Percentiles rank a stretch among this genome's conserved stretches.
Evolutionary conservation across 2,329 filamentous ascomycete genomes (phyloP).

Genomic region (Acrodontium crateriforme): DNA sequence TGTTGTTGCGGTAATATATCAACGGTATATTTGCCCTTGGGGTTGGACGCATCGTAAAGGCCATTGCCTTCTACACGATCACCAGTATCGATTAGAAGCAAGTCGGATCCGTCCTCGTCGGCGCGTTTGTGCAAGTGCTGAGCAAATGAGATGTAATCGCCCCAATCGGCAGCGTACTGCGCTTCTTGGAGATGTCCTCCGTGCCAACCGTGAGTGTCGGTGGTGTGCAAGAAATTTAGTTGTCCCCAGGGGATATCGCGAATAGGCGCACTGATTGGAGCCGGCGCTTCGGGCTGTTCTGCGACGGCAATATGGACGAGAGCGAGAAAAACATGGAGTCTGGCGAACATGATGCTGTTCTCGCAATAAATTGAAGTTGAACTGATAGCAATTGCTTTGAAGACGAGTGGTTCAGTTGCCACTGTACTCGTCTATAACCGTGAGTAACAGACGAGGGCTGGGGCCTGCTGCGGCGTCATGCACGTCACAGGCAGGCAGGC

Average conservation of each 20-base stretch:
- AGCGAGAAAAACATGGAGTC: conserved; percentile 11
- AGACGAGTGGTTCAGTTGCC: too few species aligned
- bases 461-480: too few species aligned
- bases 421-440: too few species aligned
- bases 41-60: conserved; percentile 76
- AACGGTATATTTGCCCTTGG: conserved; percentile 79
- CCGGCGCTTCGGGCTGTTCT: conserved; percentile 67
- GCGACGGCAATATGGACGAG: conserved; percentile 12
- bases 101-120: conserved; percentile 63
- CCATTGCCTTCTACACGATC: conserved; percentile 91
- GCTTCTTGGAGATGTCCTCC: conserved; percentile 84
- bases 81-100: conserved; percentile 90
- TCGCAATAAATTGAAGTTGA: too few species aligned
- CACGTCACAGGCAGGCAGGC: too few species aligned
- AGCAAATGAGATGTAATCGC: conserved; percentile 90
- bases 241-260: conserved; percentile 82
- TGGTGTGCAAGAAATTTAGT: conserved; percentile 88
- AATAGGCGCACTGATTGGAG: conserved; percentile 66
- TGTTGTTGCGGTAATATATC: conserved; percentile 73
- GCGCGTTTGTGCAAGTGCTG: conserved; percentile 66
- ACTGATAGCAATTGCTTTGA: too few species aligned
- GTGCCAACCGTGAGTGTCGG: conserved; percentile 90
- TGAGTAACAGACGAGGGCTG: too few species aligned
- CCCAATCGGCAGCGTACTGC: conserved; percentile 93
- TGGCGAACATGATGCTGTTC: conserved; percentile 9